phyloP scores from a whole-genome alignment of 345 rosid species.

The Ceriops decandra region DNA sequence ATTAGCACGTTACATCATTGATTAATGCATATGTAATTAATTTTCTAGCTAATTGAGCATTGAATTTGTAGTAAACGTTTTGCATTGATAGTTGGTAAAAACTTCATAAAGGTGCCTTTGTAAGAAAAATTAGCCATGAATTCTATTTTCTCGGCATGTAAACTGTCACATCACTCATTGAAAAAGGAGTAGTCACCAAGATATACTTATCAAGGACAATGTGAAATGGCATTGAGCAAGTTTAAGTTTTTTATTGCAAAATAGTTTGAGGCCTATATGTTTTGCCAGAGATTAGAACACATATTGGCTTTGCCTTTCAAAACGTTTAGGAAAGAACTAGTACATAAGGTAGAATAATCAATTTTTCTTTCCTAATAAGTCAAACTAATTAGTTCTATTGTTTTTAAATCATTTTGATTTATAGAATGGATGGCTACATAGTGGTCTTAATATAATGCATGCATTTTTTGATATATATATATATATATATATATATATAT shows the following conservation, averaged over 20 bases:
- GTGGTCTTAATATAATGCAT: too few relatives aligned
- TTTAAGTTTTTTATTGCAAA: not conserved
- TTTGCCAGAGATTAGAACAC: not conserved
- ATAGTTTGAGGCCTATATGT: slow-evolving; percentile 4
- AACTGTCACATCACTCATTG: not conserved
- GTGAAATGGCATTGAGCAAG: slow-evolving; percentile 6
- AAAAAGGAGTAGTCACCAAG: not conserved
- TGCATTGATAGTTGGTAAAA: not conserved
- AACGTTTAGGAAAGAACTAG: not conserved
- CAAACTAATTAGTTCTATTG: not conserved
- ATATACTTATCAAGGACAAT: slow-evolving; percentile 5
- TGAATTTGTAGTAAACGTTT: not conserved
- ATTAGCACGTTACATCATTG: slow-evolving; percentile 4
- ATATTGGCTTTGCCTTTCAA: not conserved
- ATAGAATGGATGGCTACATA: too few relatives aligned
- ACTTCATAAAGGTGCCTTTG: not conserved
- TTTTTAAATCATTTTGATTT: not conserved
- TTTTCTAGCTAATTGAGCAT: not conserved
- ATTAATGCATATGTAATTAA: not conserved
- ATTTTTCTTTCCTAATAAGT: not conserved
- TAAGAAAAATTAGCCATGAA: slow-evolving; percentile 1
- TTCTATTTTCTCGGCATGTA: not conserved
- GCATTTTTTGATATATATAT: too few relatives aligned
- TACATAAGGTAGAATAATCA: not conserved
- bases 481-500: too few relatives aligned